These are phyloP conservation scores for Trichoderma afroharzianum DNA, from an alignment of 2,329 filamentous ascomycete genomes.

Conservation along the genomic window DNA sequence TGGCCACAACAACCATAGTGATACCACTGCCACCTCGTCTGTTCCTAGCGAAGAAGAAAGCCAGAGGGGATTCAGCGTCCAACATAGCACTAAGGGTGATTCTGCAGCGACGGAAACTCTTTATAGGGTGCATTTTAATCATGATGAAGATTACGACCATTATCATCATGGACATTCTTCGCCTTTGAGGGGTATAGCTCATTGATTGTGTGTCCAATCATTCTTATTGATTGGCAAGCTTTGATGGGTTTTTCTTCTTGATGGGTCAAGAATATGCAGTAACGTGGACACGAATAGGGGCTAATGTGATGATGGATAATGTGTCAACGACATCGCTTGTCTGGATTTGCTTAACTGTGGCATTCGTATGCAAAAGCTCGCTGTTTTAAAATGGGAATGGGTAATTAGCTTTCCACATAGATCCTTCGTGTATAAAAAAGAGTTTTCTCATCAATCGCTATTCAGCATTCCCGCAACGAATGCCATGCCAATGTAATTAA, in stretches of 20 bases:
- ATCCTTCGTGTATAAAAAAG: background rate
- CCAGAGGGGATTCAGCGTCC: constrained; percentile 12
- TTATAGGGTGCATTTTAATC: constrained; percentile 25
- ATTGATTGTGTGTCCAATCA: background rate
- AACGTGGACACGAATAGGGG: background rate
- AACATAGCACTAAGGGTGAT: constrained; percentile 22
- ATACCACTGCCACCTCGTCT: background rate
- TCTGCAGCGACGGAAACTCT: background rate
- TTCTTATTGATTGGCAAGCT: background rate
- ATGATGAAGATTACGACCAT: constrained; percentile 11
- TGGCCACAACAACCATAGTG: background rate
- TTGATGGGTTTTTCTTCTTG: background rate
- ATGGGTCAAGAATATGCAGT: background rate
- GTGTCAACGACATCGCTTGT: background rate
- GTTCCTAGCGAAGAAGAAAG: constrained; percentile 12
- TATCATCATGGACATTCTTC: background rate
- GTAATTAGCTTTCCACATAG: background rate
- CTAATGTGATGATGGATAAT: background rate
- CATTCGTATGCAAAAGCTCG: background rate
- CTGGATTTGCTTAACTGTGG: background rate
- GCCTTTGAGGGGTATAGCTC: background rate
- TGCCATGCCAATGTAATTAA: background rate
- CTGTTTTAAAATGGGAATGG: background rate
- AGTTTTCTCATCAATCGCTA: background rate
- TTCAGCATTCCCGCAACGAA: background rate